Conservation (phyloP, 331 rosid genomes). For the Acacia pycnantha region DNA sequence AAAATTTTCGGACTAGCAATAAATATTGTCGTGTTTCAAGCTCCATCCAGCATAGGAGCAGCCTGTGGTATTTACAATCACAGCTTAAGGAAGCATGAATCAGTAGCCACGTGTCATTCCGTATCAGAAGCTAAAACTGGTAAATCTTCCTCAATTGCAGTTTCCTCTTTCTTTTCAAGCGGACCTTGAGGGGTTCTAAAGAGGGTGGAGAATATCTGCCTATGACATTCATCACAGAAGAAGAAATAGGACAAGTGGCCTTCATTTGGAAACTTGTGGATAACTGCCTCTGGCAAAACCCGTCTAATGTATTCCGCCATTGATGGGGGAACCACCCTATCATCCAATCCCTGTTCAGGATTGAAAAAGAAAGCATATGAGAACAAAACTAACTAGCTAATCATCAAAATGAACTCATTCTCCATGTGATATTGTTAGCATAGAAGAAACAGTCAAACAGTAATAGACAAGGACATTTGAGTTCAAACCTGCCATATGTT, state of each 20-base stretch:
- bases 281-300: slow-evolving; percentile 68
- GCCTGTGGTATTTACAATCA: slow-evolving; percentile 62
- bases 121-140: slow-evolving; percentile 28
- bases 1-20: slow-evolving; percentile 19
- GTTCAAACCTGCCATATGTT: slow-evolving; percentile 95
- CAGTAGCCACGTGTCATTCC: slow-evolving; percentile 32
- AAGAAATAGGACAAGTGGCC: slow-evolving; percentile 88
- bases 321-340: slow-evolving; percentile 72
- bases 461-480: slow-evolving; percentile 4
- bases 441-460: slow-evolving; percentile 1
- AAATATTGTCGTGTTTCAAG: slow-evolving; percentile 31
- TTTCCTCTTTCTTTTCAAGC: slow-evolving; percentile 36
- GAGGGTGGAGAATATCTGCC: slow-evolving; percentile 64
- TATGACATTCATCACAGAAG: slow-evolving; percentile 85
- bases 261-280: slow-evolving; percentile 85
- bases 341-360: slow-evolving; percentile 81
- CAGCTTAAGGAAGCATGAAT: slow-evolving; percentile 30
- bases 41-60: slow-evolving; percentile 42
- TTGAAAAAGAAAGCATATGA: slow-evolving; percentile 20
- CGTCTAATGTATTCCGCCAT: slow-evolving; percentile 63
- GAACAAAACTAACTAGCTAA: neutral
- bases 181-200: slow-evolving; percentile 84
- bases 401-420: neutral
- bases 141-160: slow-evolving; percentile 28
- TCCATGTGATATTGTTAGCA: neutral